phyloP scores from a whole-genome alignment of 768 basidiomycete genomes.

The Mycena galopus region DNA sequence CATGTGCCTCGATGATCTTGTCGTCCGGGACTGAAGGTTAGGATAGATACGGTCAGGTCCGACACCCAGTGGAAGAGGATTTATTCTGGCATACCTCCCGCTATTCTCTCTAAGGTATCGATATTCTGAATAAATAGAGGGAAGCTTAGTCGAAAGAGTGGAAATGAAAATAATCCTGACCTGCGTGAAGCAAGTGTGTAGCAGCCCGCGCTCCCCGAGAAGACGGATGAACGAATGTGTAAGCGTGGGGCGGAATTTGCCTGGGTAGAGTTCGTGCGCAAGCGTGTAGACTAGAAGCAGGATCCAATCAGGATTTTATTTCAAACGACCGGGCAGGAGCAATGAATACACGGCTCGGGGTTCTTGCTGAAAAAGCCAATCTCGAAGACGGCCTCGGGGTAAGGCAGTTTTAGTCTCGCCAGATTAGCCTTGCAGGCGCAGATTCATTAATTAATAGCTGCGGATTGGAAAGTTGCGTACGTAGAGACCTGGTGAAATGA shows the following conservation, averaged over 20 bases:
- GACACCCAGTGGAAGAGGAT: not conserved
- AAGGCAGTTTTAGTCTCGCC: constrained; percentile 82
- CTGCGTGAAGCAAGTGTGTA: constrained; percentile 85
- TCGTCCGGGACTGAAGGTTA: constrained; percentile 62
- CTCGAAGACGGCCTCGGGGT: constrained; percentile 96
- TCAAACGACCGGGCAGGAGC: not conserved
- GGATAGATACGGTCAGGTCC: no score
- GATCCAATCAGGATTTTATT: not conserved
- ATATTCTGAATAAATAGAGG: constrained; percentile 69
- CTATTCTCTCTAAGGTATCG: constrained; percentile 90
- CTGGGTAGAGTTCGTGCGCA: constrained; percentile 94
- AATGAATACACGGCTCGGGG: constrained; percentile 77
- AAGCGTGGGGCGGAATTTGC: constrained; percentile 86
- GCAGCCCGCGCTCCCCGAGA: constrained; percentile 73
- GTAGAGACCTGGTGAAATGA: constrained; percentile 61
- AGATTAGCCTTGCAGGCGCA: constrained; percentile 72
- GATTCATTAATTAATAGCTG: not conserved
- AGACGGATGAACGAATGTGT: constrained; percentile 93
- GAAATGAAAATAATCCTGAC: not conserved
- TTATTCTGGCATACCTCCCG: constrained; percentile 55
- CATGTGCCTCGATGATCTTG: constrained; percentile 94
- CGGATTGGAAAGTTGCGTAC: constrained; percentile 47
- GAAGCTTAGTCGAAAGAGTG: not conserved
- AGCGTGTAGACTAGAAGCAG: constrained; percentile 80
- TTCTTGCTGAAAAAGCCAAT: constrained; percentile 86